These are phyloP conservation scores for Tolypocladium endophyticum DNA, from an alignment of 2,329 filamentous ascomycete species.

Conservation along the genomic window DNA sequence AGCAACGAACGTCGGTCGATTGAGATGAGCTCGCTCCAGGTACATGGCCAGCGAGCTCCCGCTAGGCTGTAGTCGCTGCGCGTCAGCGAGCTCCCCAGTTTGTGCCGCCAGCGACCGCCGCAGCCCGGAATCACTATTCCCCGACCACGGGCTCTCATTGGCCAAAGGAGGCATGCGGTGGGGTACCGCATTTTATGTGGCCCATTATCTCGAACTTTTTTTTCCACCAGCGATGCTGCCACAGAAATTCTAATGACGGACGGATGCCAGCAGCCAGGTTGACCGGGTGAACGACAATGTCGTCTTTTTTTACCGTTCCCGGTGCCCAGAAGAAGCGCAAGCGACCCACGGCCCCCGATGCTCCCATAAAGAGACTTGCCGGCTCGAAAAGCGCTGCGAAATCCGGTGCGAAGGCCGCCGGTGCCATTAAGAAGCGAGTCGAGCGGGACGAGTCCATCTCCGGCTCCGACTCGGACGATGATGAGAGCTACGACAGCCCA, in stretches of 20 bases:
- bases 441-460: conserved; percentile 70
- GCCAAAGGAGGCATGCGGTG: background rate
- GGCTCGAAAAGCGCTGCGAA: conserved; percentile 32
- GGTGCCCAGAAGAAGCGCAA: conserved; percentile 87
- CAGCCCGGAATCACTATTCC: conserved; percentile 19
- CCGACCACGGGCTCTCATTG: conserved; percentile 13
- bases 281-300: conserved; percentile 47
- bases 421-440: conserved; percentile 33
- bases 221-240: conserved; percentile 14
- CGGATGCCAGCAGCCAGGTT: conserved; percentile 1
- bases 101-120: conserved; percentile 23
- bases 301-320: conserved; percentile 89
- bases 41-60: conserved; percentile 4
- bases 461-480: conserved; percentile 66
- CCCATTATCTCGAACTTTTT: conserved; percentile 27
- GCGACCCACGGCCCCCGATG: conserved; percentile 44
- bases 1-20: background rate
- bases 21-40: conserved; percentile 1
- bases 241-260: conserved; percentile 8
- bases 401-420: conserved; percentile 26
- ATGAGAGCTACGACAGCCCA: conserved; percentile 32
- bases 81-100: conserved; percentile 19
- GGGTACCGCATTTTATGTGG: conserved; percentile 10
- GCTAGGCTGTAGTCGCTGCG: conserved; percentile 27
- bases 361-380: conserved; percentile 49